Percentiles rank a stretch among this genome's conserved stretches.
Conservation (phyloP, 352 stramenopile genomes). For the Pythium insidiosum region DNA sequence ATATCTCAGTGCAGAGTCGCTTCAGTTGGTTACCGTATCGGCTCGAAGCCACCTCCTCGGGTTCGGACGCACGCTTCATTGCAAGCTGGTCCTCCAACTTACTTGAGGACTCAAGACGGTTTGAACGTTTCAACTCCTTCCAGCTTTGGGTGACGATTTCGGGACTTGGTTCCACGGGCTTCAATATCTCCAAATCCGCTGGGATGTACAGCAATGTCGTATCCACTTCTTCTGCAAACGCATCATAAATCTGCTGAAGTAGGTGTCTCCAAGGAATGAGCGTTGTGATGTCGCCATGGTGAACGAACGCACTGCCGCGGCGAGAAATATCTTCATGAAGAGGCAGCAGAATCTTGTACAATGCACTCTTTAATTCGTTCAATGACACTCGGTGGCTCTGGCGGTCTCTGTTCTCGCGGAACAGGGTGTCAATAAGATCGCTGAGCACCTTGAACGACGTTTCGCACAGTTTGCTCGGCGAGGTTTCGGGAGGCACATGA, state of each 20-base stretch:
- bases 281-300: conserved; percentile 3
- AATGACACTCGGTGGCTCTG: too few relatives aligned
- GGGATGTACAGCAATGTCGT: conserved; percentile 42
- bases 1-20: conserved; percentile 41
- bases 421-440: too few relatives aligned
- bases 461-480: too few relatives aligned
- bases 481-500: too few relatives aligned
- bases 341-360: conserved; percentile 43
- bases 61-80: conserved; percentile 10
- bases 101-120: too few relatives aligned
- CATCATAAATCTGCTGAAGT: conserved; percentile 45
- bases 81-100: too few relatives aligned
- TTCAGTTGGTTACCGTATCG: conserved; percentile 21
- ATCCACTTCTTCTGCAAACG: conserved; percentile 48
- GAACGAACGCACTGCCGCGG: too few relatives aligned
- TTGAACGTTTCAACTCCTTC: too few relatives aligned
- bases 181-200: neutral
- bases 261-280: conserved; percentile 49
- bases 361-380: conserved; percentile 50
- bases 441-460: too few relatives aligned
- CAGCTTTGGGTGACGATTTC: too few relatives aligned
- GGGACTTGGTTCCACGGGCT: neutral
- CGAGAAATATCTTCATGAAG: conserved; percentile 46
- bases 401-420: too few relatives aligned
- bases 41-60: neutral